Conservation (phyloP, 1,284 basidiomycete species). For the Rhodotorula sp. region DNA sequence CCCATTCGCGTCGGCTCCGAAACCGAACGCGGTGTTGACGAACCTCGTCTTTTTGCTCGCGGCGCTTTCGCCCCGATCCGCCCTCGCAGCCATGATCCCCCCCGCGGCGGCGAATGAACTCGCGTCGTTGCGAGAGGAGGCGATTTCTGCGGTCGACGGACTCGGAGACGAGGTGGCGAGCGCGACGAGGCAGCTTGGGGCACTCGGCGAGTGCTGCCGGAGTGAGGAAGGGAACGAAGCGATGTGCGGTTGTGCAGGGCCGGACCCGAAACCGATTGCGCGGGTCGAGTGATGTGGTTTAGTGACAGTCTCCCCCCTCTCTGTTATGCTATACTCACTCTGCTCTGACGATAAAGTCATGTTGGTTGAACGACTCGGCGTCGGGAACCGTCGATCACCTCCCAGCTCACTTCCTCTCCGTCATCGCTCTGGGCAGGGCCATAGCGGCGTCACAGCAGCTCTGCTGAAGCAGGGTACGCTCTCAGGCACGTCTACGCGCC, state of each 20-base stretch:
- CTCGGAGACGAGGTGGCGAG: constrained; percentile 23
- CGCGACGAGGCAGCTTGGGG: constrained; percentile 25
- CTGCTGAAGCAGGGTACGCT: no score
- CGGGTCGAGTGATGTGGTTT: background rate
- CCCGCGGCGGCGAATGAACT: background rate
- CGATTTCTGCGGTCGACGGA: background rate
- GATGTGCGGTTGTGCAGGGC: background rate
- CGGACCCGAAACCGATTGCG: background rate
- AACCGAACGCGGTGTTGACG: constrained; percentile 14
- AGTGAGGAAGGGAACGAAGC: constrained; percentile 23
- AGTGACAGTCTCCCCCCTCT: background rate
- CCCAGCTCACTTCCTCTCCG: no score
- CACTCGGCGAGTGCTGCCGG: constrained; percentile 37
- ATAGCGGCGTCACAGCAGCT: no score
- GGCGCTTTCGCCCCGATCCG: constrained; percentile 19
- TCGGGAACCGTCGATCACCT: no score
- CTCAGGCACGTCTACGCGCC: no score
- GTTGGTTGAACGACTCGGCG: no score
- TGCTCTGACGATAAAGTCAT: no score
- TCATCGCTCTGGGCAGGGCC: no score
- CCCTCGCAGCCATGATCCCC: constrained; percentile 16
- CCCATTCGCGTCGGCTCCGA: background rate
- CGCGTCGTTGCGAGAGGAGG: background rate
- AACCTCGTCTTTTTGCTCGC: constrained; percentile 24
- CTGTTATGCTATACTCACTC: no score